These are phyloP conservation scores for Paecilomyces fulvus DNA, from an alignment of 2,329 filamentous ascomycete species.

Conservation along the genomic window DNA sequence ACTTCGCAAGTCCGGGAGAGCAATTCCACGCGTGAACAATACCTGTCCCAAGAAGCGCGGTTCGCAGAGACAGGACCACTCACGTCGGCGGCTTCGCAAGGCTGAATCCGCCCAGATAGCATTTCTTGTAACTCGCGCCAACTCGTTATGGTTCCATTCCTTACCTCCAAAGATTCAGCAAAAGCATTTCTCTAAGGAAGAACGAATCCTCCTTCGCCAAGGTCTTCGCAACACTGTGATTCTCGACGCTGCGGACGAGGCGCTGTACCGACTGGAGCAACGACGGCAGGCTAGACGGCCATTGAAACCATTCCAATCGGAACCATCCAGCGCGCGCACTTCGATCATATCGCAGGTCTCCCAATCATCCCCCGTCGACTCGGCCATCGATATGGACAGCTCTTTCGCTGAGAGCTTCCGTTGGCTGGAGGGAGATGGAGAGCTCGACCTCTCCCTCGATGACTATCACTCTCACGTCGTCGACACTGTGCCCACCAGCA, in stretches of 20 bases:
- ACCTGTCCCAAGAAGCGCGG: constrained; percentile 8
- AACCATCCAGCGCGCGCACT: constrained; percentile 9
- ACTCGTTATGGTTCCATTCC: constrained; percentile 60
- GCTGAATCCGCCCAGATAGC: constrained; percentile 27
- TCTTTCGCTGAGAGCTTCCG: constrained; percentile 60
- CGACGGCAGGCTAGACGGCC: constrained; percentile 26
- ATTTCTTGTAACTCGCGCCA: constrained; percentile 41
- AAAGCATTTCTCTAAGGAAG: constrained; percentile 62
- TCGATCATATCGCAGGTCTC: constrained; percentile 13
- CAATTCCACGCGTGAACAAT: constrained; percentile 1
- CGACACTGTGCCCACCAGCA: constrained; percentile 32
- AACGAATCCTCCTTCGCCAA: constrained; percentile 53
- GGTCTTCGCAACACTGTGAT: constrained; percentile 46
- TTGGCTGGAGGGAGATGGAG: constrained; percentile 65
- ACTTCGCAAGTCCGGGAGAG: constrained; percentile 9
- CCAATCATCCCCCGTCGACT: constrained; percentile 19
- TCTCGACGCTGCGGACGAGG: constrained; percentile 52
- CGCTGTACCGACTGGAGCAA: constrained; percentile 40
- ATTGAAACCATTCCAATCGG: constrained; percentile 10
- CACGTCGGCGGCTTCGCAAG: constrained; percentile 24
- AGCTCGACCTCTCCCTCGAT: constrained; percentile 62
- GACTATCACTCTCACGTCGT: constrained; percentile 59
- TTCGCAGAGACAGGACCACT: constrained; percentile 9
- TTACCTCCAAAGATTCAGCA: constrained; percentile 66
- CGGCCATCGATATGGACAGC: constrained; percentile 37